phyloP scores from a whole-genome alignment of 257 asterid species.

The Solanum arcanum region DNA sequence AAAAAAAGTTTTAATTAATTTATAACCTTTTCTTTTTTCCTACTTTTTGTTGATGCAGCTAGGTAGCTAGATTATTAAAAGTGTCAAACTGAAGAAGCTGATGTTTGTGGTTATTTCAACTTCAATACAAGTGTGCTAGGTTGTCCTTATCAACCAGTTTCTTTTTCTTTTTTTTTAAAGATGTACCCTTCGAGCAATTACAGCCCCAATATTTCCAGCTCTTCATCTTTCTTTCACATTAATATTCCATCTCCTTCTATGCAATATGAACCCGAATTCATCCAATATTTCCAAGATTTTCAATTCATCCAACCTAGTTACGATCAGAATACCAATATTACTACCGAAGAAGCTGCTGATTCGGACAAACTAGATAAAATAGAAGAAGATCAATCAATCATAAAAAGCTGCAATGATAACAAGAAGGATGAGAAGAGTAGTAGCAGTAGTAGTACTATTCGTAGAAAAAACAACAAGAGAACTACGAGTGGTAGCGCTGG shows the following conservation, averaged over 20 bases:
- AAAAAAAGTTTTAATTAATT: not conserved
- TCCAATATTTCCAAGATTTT: slow-evolving; percentile 20
- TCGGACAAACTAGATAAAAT: not conserved
- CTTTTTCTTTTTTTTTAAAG: not conserved
- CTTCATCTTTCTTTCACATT: not conserved
- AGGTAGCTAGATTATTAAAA: not conserved
- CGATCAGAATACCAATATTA: not conserved
- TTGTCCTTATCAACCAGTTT: not conserved
- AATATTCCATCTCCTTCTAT: slow-evolving; percentile 26
- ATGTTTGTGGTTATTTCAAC: not conserved
- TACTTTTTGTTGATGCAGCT: not conserved
- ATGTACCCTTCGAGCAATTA: slow-evolving; percentile 24
- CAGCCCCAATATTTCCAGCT: slow-evolving; percentile 1
- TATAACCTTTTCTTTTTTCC: not conserved
- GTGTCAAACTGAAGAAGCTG: not conserved
- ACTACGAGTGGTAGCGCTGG: not conserved
- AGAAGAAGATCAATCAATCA: not conserved
- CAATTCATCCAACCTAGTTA: not conserved
- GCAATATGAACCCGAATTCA: slow-evolving; percentile 21
- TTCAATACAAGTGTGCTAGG: not conserved
- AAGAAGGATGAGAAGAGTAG: not conserved
- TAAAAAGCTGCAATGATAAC: not conserved
- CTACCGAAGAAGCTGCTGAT: not conserved
- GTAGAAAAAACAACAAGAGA: not conserved
- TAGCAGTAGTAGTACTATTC: not conserved